Conservation (phyloP, 768 basidiomycete genomes). For the Hydnomerulius pinastri region DNA sequence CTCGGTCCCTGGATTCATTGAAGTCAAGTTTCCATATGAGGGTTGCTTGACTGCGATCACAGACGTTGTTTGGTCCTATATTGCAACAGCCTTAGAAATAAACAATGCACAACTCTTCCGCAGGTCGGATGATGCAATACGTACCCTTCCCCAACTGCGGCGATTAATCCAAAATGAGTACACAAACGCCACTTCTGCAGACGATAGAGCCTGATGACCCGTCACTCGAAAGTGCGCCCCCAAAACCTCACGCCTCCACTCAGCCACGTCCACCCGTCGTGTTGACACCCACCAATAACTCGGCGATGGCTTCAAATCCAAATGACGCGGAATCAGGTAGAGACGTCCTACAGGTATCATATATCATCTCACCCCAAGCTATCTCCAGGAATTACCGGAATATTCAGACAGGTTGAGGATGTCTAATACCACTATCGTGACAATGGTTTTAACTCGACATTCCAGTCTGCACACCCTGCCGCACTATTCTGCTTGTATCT, state of each 20-base stretch:
- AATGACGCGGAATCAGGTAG: constrained; percentile 78
- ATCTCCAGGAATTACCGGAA: constrained; percentile 63
- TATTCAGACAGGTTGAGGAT: constrained; percentile 67
- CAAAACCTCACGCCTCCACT: constrained; percentile 28
- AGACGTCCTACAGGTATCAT: not conserved
- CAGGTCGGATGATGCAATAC: too few species aligned
- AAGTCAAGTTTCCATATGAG: not conserved
- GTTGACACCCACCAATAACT: constrained; percentile 53
- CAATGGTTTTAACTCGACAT: constrained; percentile 13
- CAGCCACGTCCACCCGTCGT: constrained; percentile 48
- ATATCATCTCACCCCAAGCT: constrained; percentile 5
- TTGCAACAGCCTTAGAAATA: not conserved
- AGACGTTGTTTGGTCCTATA: too few species aligned
- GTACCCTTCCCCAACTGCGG: not conserved
- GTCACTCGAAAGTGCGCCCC: constrained; percentile 28
- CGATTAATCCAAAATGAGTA: constrained; percentile 47
- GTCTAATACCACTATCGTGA: constrained; percentile 1
- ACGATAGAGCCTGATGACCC: constrained; percentile 89
- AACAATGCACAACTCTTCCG: constrained; percentile 6
- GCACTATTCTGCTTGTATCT: constrained; percentile 87
- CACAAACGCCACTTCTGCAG: constrained; percentile 64
- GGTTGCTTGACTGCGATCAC: too few species aligned
- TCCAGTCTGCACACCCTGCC: constrained; percentile 76
- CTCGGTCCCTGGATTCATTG: not conserved
- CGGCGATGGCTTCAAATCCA: constrained; percentile 53